Conservation (phyloP, 2,329 filamentous ascomycete genomes). For the Hypoxylon sp. region DNA sequence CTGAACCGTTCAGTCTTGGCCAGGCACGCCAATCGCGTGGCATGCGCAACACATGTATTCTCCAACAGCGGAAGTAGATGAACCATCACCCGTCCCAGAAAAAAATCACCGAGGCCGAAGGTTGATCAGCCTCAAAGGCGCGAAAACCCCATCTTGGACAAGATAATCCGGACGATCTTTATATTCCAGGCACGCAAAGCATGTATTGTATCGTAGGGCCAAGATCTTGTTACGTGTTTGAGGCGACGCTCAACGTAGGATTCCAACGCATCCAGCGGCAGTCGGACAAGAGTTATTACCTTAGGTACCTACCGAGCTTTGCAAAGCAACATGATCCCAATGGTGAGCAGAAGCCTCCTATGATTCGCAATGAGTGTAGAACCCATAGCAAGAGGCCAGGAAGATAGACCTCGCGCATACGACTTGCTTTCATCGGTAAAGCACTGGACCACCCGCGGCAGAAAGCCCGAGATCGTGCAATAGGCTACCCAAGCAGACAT, state of each 20-base stretch:
- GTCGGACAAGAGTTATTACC: background rate
- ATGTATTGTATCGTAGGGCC: background rate
- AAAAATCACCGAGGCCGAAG: slow-evolving; percentile 8
- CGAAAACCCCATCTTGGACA: no score
- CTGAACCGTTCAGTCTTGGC: slow-evolving; percentile 21
- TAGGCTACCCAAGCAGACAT: background rate
- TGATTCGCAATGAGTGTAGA: background rate
- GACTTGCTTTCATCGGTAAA: background rate
- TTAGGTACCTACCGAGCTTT: no score
- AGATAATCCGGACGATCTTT: background rate
- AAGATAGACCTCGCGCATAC: background rate
- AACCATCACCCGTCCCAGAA: slow-evolving; percentile 12
- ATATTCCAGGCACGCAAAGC: background rate
- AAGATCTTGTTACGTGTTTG: background rate
- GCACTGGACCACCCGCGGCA: no score
- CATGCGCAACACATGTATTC: slow-evolving; percentile 3
- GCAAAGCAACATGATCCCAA: background rate
- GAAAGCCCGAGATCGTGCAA: background rate
- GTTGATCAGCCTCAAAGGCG: background rate
- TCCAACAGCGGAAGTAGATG: slow-evolving; percentile 4
- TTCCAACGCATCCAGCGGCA: slow-evolving; percentile 16
- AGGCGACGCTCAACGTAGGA: slow-evolving; percentile 2
- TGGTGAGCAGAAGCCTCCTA: slow-evolving; percentile 24
- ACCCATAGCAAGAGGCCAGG: background rate
- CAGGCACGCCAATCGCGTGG: slow-evolving; percentile 17